Percentiles rank a stretch among this genome's conserved stretches.
phyloP scores from a whole-genome alignment of 1,284 basidiomycete genomes.

The Cutaneotrichosporon dermatis region DNA sequence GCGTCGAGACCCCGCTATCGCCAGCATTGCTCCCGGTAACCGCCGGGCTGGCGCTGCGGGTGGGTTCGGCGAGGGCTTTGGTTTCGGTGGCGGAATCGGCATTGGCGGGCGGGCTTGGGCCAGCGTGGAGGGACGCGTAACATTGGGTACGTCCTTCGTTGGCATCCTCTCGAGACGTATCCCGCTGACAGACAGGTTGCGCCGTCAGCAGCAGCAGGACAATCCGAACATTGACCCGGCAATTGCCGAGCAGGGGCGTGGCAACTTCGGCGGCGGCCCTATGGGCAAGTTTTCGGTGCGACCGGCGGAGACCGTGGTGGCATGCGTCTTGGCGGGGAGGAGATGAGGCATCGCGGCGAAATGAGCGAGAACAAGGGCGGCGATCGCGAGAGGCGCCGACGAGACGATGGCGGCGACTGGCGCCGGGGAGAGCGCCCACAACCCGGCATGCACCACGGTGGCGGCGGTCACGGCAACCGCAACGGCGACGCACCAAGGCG shows the following conservation, averaged over 20 bases:
- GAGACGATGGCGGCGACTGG: conserved; percentile 8
- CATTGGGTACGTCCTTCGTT: conserved; percentile 28
- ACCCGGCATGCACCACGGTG: conserved; percentile 2
- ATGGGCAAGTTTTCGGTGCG: conserved; percentile 38
- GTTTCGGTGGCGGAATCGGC: conserved; percentile 44
- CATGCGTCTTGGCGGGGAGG: conserved; percentile 30
- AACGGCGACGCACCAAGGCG: conserved; percentile 16
- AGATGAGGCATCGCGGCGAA: conserved; percentile 12
- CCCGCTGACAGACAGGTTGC: neutral
- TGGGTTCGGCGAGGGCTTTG: conserved; percentile 45
- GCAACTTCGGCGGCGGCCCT: conserved; percentile 19
- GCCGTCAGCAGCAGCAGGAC: conserved; percentile 5
- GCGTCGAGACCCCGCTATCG: conserved; percentile 42
- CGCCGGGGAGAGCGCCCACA: conserved; percentile 3
- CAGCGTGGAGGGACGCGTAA: conserved; percentile 26
- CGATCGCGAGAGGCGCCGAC: conserved; percentile 6
- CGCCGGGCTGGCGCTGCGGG: conserved; percentile 18
- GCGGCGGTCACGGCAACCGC: neutral
- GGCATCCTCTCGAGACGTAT: too few species aligned
- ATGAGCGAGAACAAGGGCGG: conserved; percentile 14
- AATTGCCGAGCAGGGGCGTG: conserved; percentile 14
- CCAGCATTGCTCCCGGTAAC: conserved; percentile 29
- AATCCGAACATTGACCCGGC: conserved; percentile 18
- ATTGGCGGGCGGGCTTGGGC: conserved; percentile 29
- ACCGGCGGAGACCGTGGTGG: conserved; percentile 14